Evolutionary conservation across 495 filamentous ascomycete genomes (phyloP).

Genomic region (Xylaria bambusicola): DNA sequence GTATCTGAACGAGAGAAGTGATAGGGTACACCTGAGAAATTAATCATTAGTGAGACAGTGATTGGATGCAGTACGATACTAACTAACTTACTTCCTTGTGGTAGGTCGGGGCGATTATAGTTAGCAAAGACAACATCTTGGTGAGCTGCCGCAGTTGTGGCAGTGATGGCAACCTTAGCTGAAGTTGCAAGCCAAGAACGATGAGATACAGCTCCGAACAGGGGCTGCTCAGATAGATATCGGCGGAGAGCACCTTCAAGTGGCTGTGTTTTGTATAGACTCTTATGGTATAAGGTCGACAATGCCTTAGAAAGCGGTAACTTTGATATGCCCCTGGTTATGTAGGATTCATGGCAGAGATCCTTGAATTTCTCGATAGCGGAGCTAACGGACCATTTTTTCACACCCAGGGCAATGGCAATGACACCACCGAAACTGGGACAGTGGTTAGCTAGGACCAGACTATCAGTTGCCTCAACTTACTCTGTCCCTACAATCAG

Average conservation of each 20-base stretch:
- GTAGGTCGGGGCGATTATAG: constrained; percentile 46
- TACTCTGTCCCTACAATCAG: constrained; percentile 57
- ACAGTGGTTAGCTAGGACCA: constrained; percentile 7
- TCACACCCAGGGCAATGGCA: constrained; percentile 54
- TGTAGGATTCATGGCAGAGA: constrained; percentile 47
- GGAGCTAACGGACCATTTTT: constrained; percentile 46
- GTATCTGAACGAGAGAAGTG: constrained; percentile 48
- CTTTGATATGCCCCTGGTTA: constrained; percentile 37
- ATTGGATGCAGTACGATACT: not conserved
- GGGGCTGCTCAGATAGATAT: constrained; percentile 32
- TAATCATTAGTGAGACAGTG: not conserved
- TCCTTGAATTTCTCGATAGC: constrained; percentile 46
- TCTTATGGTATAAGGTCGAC: constrained; percentile 38
- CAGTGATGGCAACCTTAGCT: constrained; percentile 51
- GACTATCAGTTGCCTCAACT: constrained; percentile 1
- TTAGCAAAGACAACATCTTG: constrained; percentile 50
- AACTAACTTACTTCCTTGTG: constrained; percentile 16
- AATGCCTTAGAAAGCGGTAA: constrained; percentile 39
- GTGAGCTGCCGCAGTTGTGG: constrained; percentile 41
- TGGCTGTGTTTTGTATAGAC: constrained; percentile 46
- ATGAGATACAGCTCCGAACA: constrained; percentile 42
- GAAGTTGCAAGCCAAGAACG: constrained; percentile 27
- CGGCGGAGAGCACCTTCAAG: constrained; percentile 37
- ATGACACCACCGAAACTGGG: constrained; percentile 59
- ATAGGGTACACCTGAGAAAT: constrained; percentile 32